These are phyloP conservation scores for Tilletia indica DNA, from an alignment of 1,284 basidiomycete species.

Conservation along the genomic window DNA sequence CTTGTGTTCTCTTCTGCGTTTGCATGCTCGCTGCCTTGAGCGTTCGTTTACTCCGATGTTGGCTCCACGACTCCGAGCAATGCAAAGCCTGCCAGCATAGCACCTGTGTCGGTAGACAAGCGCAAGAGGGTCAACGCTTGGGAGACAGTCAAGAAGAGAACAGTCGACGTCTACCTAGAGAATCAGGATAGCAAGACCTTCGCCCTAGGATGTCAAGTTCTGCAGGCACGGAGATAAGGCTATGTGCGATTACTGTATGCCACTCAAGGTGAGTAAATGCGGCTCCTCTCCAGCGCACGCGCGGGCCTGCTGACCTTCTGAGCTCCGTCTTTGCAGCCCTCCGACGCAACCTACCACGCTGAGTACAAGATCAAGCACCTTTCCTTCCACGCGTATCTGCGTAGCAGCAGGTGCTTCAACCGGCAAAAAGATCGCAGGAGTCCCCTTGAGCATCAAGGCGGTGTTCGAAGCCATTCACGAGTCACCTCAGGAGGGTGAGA, in stretches of 20 bases:
- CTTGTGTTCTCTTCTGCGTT: too few relatives aligned
- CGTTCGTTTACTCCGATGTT: too few relatives aligned
- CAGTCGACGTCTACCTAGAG: too few relatives aligned
- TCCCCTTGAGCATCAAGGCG: too few relatives aligned
- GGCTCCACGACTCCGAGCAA: too few relatives aligned
- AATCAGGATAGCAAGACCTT: too few relatives aligned
- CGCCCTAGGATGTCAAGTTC: too few relatives aligned
- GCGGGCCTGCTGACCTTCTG: background rate
- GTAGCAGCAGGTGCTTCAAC: too few relatives aligned
- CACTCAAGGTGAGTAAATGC: slow-evolving; percentile 68
- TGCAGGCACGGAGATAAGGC: slow-evolving; percentile 92
- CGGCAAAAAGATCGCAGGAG: slow-evolving; percentile 64
- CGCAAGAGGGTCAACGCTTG: slow-evolving; percentile 41
- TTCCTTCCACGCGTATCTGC: slow-evolving; percentile 89
- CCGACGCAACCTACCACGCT: slow-evolving; percentile 84
- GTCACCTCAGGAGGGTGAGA: too few relatives aligned
- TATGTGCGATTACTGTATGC: slow-evolving; percentile 99
- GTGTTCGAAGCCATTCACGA: too few relatives aligned
- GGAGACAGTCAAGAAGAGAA: slow-evolving; percentile 70
- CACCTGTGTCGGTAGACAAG: slow-evolving; percentile 23
- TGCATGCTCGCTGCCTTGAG: too few relatives aligned
- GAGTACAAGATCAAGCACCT: slow-evolving; percentile 93
- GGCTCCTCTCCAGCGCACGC: background rate
- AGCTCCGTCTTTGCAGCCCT: slow-evolving; percentile 63
- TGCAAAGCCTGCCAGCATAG: too few relatives aligned